Evolutionary conservation across 2,329 filamentous ascomycete species (phyloP).

Genomic region (Cladosporium austrohemisphaericum): DNA sequence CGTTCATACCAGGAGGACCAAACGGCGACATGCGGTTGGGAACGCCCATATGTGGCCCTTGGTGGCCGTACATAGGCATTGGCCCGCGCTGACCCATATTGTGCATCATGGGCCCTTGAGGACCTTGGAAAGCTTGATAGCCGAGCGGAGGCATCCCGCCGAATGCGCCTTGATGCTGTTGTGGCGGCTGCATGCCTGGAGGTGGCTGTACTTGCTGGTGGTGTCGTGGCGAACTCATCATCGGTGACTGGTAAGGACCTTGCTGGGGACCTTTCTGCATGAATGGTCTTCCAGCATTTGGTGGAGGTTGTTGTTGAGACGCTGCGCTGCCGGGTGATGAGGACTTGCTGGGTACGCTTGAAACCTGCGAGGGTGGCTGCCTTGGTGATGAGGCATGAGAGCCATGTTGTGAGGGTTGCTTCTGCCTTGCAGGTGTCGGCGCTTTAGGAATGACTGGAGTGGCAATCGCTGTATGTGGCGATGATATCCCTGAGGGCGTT

Average conservation of each 20-base stretch:
- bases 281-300: conserved; percentile 27
- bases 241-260: conserved; percentile 49
- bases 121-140: conserved; percentile 54
- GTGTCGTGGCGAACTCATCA: conserved; percentile 41
- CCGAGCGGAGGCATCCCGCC: conserved; percentile 50
- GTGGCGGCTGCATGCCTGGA: conserved; percentile 52
- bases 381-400: conserved; percentile 66
- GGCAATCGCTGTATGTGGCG: conserved; percentile 73
- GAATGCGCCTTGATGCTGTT: conserved; percentile 39
- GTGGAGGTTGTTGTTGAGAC: conserved; percentile 63
- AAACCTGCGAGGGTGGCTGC: conserved; percentile 53
- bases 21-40: conserved; percentile 34
- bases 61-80: conserved; percentile 53
- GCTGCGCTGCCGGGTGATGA: conserved; percentile 57
- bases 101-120: conserved; percentile 53
- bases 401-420: conserved; percentile 76
- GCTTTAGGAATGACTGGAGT: conserved; percentile 81
- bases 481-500: conserved; percentile 56
- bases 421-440: conserved; percentile 71
- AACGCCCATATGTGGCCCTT: conserved; percentile 48
- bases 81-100: conserved; percentile 50
- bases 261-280: conserved; percentile 42
- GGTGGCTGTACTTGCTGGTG: conserved; percentile 59
- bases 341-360: conserved; percentile 48
- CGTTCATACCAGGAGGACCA: conserved; percentile 59